Conservation (phyloP, 2,329 filamentous ascomycete genomes). For the Didymellaceae sp. region DNA sequence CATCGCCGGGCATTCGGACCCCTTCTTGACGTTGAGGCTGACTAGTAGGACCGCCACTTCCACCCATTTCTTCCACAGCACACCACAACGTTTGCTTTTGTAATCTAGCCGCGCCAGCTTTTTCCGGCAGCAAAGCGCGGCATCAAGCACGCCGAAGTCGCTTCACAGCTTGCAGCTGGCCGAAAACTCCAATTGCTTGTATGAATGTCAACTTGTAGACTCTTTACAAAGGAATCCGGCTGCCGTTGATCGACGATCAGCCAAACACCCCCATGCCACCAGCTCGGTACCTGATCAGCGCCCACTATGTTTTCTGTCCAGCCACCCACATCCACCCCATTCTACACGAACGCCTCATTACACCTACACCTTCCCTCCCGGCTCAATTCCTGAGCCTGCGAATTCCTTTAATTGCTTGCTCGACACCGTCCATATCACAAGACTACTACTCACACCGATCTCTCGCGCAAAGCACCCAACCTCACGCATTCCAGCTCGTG, state of each 20-base stretch:
- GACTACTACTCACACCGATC: constrained; percentile 1
- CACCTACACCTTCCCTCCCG: not conserved
- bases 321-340: not conserved
- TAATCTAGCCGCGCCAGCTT: not conserved
- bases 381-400: not conserved
- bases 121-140: not conserved
- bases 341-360: not conserved
- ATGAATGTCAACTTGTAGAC: no score
- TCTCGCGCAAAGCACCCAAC: not conserved
- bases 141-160: not conserved
- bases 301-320: not conserved
- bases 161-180: constrained; percentile 1
- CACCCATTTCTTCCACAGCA: constrained; percentile 9
- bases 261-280: not conserved
- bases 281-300: constrained; percentile 14
- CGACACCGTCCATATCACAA: not conserved
- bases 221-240: not conserved
- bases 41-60: not conserved
- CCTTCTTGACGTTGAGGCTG: constrained; percentile 11
- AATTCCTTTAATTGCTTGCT: not conserved
- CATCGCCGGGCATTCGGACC: not conserved
- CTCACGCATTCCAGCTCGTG: constrained; percentile 12
- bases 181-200: no score
- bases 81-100: constrained; percentile 10
- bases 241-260: constrained; percentile 13